Conservation (phyloP, 169 alveolate species). For the Plasmodium vivax region DNA sequence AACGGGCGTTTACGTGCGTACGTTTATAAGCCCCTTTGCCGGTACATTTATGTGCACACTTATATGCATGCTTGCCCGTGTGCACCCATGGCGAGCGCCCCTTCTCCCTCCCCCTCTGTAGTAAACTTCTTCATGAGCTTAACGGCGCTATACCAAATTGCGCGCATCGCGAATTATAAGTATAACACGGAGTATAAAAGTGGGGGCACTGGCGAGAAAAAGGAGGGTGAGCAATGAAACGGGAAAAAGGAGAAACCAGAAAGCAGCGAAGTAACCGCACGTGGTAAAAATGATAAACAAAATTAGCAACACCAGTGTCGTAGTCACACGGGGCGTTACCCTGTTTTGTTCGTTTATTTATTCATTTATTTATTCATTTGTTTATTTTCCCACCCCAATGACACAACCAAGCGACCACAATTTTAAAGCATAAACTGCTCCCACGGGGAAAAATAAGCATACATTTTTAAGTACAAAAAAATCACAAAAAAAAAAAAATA, state of each 20-base stretch:
- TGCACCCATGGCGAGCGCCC: not conserved
- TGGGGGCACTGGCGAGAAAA: not conserved
- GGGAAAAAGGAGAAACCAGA: not conserved
- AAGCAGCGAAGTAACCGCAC: not conserved
- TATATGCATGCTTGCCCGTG: not conserved
- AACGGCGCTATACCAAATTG: constrained; percentile 69
- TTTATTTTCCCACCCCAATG: not conserved
- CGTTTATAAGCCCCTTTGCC: not conserved
- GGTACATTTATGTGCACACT: not conserved
- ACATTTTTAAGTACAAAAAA: not conserved
- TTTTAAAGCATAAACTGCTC: constrained; percentile 10
- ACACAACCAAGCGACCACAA: not conserved
- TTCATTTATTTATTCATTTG: not conserved
- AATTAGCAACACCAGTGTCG: not conserved
- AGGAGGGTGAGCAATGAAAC: not conserved
- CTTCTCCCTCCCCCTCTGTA: not conserved
- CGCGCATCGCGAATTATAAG: constrained; percentile 43
- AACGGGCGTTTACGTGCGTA: not conserved
- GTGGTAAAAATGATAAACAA: not conserved
- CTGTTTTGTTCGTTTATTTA: not conserved
- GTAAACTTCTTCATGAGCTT: constrained; percentile 70
- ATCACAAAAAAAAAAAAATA: not conserved
- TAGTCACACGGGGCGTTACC: not conserved
- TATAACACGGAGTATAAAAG: not conserved
- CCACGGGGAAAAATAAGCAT: not conserved